Evolutionary conservation across 192 early-diverging fungal genomes (phyloP).

Genomic region (Chytriomyces sp.): DNA sequence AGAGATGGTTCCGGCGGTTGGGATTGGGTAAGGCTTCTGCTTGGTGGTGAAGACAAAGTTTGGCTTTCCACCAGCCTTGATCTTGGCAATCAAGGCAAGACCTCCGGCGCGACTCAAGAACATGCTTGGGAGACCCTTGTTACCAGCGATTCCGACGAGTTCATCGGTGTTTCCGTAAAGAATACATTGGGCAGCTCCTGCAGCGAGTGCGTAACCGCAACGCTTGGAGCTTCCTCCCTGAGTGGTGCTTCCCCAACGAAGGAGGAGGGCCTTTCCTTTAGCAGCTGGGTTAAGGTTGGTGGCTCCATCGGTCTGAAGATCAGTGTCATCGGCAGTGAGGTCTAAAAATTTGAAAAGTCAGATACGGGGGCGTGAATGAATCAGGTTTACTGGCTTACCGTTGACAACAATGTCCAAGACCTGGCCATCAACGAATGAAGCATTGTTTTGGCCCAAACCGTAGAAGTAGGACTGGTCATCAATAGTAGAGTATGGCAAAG

Average conservation of each 20-base stretch:
- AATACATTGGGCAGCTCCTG: slow-evolving; percentile 43
- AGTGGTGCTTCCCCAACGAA: slow-evolving; percentile 35
- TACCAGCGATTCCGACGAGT: slow-evolving; percentile 25
- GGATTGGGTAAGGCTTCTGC: slow-evolving; percentile 48
- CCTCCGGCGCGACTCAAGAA: slow-evolving; percentile 21
- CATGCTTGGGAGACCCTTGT: slow-evolving; percentile 18
- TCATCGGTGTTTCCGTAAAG: slow-evolving; percentile 39
- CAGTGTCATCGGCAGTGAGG: slow-evolving; percentile 34
- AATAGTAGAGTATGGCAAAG: not conserved
- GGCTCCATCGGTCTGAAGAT: slow-evolving; percentile 31
- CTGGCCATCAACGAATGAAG: not conserved
- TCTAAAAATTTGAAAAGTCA: not conserved
- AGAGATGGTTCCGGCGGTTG: slow-evolving; percentile 69
- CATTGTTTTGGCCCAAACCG: not conserved
- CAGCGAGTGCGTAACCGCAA: slow-evolving; percentile 32
- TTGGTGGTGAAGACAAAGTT: slow-evolving; percentile 57
- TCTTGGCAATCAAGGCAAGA: slow-evolving; percentile 15
- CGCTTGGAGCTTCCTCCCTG: slow-evolving; percentile 20
- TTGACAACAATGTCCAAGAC: slow-evolving; percentile 33
- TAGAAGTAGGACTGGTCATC: not conserved
- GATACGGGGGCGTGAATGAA: too few species aligned
- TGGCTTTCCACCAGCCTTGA: slow-evolving; percentile 37
- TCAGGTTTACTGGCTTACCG: not conserved
- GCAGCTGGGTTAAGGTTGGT: slow-evolving; percentile 15
- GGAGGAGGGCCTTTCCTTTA: slow-evolving; percentile 43